A percentile compares a stretch with the other conserved stretches of the same genome.
phyloP scores from a whole-genome alignment of 2,329 filamentous ascomycete species.

The Zymoseptoria brevis region DNA sequence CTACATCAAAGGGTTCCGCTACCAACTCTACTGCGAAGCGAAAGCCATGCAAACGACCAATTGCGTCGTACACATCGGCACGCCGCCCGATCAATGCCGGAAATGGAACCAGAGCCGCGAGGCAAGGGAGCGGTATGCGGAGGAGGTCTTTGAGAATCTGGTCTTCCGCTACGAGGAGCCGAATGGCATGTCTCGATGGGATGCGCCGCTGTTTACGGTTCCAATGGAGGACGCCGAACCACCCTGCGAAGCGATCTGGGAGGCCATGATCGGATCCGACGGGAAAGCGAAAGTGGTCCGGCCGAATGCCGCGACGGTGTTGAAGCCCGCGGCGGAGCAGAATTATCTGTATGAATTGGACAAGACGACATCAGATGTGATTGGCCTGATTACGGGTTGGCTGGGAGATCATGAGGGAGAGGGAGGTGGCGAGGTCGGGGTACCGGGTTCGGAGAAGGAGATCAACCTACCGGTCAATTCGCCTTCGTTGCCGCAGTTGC shows the following conservation, averaged over 20 bases:
- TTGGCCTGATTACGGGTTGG: constrained; percentile 61
- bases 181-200: constrained; percentile 77
- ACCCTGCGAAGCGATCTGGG: constrained; percentile 67
- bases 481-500: constrained; percentile 61
- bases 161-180: constrained; percentile 80
- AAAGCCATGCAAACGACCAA: constrained; percentile 70
- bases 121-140: constrained; percentile 36
- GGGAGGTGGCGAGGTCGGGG: constrained; percentile 50
- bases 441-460: constrained; percentile 46
- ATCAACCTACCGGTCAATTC: constrained; percentile 62
- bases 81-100: constrained; percentile 47
- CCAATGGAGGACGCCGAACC: constrained; percentile 64
- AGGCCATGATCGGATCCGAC: constrained; percentile 53
- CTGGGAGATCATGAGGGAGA: constrained; percentile 57
- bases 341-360: constrained; percentile 78
- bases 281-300: constrained; percentile 59
- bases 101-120: constrained; percentile 52
- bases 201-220: constrained; percentile 72
- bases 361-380: constrained; percentile 67
- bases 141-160: constrained; percentile 67
- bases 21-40: constrained; percentile 77
- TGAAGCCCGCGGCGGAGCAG: constrained; percentile 52
- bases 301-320: constrained; percentile 69
- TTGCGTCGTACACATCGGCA: constrained; percentile 61
- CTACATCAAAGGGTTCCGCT: constrained; percentile 86